Conservation (phyloP, 2,329 filamentous ascomycete genomes). For the Parastagonospora nodorum region DNA sequence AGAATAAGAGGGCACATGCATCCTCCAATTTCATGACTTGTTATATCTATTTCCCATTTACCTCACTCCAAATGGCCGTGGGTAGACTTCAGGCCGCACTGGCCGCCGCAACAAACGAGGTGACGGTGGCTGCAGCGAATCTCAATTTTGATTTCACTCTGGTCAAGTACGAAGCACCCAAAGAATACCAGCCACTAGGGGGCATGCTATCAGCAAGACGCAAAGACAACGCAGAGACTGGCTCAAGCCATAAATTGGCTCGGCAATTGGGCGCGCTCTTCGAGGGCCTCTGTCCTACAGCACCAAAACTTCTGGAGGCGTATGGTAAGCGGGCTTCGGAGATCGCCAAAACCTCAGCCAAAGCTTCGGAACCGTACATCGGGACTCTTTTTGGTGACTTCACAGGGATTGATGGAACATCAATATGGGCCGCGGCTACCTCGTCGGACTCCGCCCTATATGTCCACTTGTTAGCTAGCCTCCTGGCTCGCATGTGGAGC, state of each 20-base stretch:
- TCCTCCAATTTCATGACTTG: too few species aligned
- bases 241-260: slow-evolving; percentile 10
- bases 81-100: too few species aligned
- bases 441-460: slow-evolving; percentile 35
- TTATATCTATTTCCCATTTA: too few species aligned
- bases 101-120: slow-evolving; percentile 8
- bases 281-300: slow-evolving; percentile 2
- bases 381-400: slow-evolving; percentile 9
- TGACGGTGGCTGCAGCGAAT: slow-evolving; percentile 13
- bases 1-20: too few species aligned
- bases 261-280: slow-evolving; percentile 16
- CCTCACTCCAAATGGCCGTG: too few species aligned
- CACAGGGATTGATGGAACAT: slow-evolving; percentile 16
- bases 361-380: neutral
- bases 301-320: slow-evolving; percentile 8
- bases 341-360: slow-evolving; percentile 4
- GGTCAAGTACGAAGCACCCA: slow-evolving; percentile 16
- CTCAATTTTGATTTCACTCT: slow-evolving; percentile 23
- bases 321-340: slow-evolving; percentile 16
- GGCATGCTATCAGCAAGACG: slow-evolving; percentile 4
- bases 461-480: slow-evolving; percentile 46
- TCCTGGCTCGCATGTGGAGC: slow-evolving; percentile 43
- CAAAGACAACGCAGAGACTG: slow-evolving; percentile 11
- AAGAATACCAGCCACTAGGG: slow-evolving; percentile 8
- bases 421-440: slow-evolving; percentile 27